These are phyloP conservation scores for Agastache rugosa DNA, from an alignment of 257 asterid genomes.

Conservation along the genomic window DNA sequence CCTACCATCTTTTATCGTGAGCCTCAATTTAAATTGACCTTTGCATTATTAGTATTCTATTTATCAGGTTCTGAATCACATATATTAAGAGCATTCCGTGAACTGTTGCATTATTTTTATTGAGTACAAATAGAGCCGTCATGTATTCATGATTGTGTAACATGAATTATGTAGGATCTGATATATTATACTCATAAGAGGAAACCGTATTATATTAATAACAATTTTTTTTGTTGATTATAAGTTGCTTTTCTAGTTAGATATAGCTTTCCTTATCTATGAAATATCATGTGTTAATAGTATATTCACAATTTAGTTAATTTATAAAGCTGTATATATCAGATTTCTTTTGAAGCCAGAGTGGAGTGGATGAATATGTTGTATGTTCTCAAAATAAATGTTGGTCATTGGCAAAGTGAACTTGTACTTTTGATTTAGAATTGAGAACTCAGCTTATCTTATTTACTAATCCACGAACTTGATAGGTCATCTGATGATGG, in stretches of 20 bases:
- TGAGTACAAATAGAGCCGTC: constrained; percentile 4
- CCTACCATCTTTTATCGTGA: constrained; percentile 92
- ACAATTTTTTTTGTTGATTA: background rate
- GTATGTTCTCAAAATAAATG: constrained; percentile 15
- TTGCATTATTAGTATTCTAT: constrained; percentile 22
- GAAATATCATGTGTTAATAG: background rate
- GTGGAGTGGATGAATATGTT: background rate
- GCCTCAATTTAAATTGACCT: constrained; percentile 42
- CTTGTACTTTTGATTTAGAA: constrained; percentile 13
- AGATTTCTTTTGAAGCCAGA: background rate
- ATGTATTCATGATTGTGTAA: constrained; percentile 19
- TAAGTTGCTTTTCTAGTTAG: background rate
- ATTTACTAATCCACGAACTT: constrained; percentile 27
- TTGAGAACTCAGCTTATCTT: constrained; percentile 10
- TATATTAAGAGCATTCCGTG: constrained; percentile 15
- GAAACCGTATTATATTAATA: background rate
- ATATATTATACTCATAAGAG: background rate
- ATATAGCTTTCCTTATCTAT: constrained; percentile 6
- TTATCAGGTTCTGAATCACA: constrained; percentile 18
- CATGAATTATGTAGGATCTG: constrained; percentile 5
- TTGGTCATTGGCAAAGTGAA: constrained; percentile 15
- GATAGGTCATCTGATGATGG: constrained; percentile 98
- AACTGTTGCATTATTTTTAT: constrained; percentile 15
- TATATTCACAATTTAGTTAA: background rate
- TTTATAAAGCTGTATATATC: constrained; percentile 7